Evolutionary conservation across 2,329 filamentous ascomycete species (phyloP).

Genomic region (Pseudocercospora crystallina): DNA sequence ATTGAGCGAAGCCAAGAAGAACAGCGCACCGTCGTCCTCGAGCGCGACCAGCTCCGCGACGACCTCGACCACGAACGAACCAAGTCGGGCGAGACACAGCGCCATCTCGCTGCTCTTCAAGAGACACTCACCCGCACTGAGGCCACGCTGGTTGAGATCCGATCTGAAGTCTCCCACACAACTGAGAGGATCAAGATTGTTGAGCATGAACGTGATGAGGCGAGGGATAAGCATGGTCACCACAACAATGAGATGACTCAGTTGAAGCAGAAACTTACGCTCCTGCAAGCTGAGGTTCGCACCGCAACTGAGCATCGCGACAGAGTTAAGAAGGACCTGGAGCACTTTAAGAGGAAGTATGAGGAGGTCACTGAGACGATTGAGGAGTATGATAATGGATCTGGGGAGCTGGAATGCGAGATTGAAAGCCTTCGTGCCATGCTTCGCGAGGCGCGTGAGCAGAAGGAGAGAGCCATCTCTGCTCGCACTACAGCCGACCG

Average conservation of each 20-base stretch:
- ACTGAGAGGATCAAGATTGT: slow-evolving; percentile 28
- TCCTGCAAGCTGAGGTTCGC: slow-evolving; percentile 28
- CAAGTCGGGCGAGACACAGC: slow-evolving; percentile 25
- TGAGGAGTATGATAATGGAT: slow-evolving; percentile 24
- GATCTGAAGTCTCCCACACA: slow-evolving; percentile 23
- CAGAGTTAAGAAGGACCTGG: slow-evolving; percentile 26
- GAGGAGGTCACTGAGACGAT: slow-evolving; percentile 32
- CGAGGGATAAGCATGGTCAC: slow-evolving; percentile 25
- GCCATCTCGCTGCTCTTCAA: slow-evolving; percentile 24
- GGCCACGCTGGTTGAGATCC: slow-evolving; percentile 22
- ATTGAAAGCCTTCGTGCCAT: slow-evolving; percentile 31
- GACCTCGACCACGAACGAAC: slow-evolving; percentile 29
- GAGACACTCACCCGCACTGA: slow-evolving; percentile 28
- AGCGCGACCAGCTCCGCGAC: slow-evolving; percentile 29
- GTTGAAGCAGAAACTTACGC: slow-evolving; percentile 27
- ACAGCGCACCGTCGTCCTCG: slow-evolving; percentile 26
- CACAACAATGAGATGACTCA: slow-evolving; percentile 25
- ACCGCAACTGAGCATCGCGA: slow-evolving; percentile 26
- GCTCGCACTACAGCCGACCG: slow-evolving; percentile 29
- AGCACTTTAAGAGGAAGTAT: slow-evolving; percentile 26
- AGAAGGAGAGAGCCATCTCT: slow-evolving; percentile 33
- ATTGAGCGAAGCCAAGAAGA: slow-evolving; percentile 30
- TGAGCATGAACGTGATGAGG: slow-evolving; percentile 32
- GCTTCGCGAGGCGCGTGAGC: slow-evolving; percentile 31
- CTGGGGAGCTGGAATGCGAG: slow-evolving; percentile 30